Evolutionary conservation across 257 asterid species (phyloP).

Genomic region (Eucommia ulmoides): DNA sequence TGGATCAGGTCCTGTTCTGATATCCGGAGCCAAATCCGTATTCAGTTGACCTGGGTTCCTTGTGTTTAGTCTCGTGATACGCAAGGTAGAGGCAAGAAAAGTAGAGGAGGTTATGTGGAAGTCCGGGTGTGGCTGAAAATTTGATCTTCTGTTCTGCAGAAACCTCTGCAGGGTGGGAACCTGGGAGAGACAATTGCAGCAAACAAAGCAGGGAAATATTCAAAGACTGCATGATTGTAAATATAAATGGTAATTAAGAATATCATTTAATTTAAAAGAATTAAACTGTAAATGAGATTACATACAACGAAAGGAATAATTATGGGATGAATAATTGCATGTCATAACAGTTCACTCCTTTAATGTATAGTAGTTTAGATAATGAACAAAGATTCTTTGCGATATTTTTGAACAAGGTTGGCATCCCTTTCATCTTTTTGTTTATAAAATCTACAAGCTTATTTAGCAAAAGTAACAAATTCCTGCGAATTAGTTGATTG

Average conservation of each 20-base stretch:
- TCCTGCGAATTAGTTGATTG: too few relatives aligned
- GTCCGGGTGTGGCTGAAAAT: constrained; percentile 89
- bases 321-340: too few relatives aligned
- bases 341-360: too few relatives aligned
- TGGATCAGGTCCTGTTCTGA: constrained; percentile 31
- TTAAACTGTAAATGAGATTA: too few relatives aligned
- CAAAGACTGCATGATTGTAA: neutral
- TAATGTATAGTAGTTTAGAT: too few relatives aligned
- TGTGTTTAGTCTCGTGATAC: constrained; percentile 75
- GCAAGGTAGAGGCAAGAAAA: constrained; percentile 86
- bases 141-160: constrained; percentile 76
- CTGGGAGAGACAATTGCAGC: constrained; percentile 33
- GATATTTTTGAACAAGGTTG: too few relatives aligned
- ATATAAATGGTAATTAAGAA: neutral
- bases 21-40: constrained; percentile 34
- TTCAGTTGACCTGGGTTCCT: constrained; percentile 42
- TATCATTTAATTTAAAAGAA: neutral
- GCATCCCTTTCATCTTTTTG: too few relatives aligned
- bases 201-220: neutral
- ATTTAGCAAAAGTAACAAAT: too few relatives aligned
- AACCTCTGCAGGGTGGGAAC: constrained; percentile 95
- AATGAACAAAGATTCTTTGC: too few relatives aligned
- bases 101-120: constrained; percentile 92
- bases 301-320: too few relatives aligned
- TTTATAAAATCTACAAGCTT: too few relatives aligned